phyloP scores from a whole-genome alignment of 192 early-diverging fungal species.

The Coemansia sp. region DNA sequence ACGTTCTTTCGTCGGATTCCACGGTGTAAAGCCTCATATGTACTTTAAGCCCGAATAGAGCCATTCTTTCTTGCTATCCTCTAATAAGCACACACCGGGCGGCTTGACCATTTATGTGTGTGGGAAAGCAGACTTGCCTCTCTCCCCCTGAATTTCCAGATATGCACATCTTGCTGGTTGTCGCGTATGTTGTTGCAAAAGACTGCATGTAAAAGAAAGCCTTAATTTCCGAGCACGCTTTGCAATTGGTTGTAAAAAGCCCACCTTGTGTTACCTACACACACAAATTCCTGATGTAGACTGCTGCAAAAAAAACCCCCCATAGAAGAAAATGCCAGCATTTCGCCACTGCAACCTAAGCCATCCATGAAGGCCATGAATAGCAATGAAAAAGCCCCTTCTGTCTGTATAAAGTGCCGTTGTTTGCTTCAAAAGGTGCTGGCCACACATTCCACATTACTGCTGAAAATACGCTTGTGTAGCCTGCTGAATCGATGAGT shows the following conservation, averaged over 20 bases:
- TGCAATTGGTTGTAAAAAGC: background rate
- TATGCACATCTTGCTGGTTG: background rate
- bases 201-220: background rate
- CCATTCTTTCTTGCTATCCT: background rate
- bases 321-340: background rate
- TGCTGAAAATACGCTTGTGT: background rate
- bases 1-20: background rate
- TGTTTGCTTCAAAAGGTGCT: slow-evolving; percentile 4
- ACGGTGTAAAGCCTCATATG: background rate
- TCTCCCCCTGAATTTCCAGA: background rate
- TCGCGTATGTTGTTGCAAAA: background rate
- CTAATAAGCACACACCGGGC: background rate
- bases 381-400: background rate
- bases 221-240: background rate
- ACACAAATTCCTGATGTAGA: background rate
- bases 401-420: background rate
- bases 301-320: background rate
- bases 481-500: slow-evolving; percentile 29
- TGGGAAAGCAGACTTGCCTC: background rate
- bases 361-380: background rate
- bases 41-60: background rate
- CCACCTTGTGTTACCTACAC: background rate
- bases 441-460: slow-evolving; percentile 10
- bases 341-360: background rate
- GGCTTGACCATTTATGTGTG: background rate